phyloP scores from a whole-genome alignment of 169 alveolate genomes.

The Hepatocystis sp. region DNA sequence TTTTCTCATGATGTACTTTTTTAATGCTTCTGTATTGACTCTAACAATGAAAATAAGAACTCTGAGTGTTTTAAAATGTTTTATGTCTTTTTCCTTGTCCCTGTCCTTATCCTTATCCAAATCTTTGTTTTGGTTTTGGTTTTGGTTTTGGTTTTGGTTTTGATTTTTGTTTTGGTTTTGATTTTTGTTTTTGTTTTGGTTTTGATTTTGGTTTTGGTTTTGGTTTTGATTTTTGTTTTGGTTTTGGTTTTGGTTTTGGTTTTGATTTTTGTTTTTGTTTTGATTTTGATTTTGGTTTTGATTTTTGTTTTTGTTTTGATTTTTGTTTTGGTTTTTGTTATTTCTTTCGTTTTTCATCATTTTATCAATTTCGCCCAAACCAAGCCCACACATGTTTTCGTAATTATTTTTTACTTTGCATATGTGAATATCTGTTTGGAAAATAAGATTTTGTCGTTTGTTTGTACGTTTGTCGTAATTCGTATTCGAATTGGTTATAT shows the following conservation, averaged over 20 bases:
- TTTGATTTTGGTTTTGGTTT: no score
- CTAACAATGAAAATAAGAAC: constrained; percentile 49
- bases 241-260: no score
- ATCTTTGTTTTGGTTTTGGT: neutral
- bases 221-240: no score
- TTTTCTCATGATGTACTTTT: constrained; percentile 31
- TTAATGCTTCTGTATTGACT: constrained; percentile 39
- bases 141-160: neutral
- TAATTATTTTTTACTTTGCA: no score
- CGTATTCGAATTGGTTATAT: no score
- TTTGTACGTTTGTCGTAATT: no score
- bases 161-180: neutral
- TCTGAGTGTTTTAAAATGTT: constrained; percentile 11
- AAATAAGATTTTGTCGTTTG: constrained; percentile 9
- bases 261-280: constrained; percentile 9
- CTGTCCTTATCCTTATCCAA: neutral
- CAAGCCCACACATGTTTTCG: no score
- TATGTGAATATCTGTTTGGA: constrained; percentile 49
- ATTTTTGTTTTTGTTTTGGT: no score
- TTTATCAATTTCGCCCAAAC: no score
- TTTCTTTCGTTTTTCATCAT: no score
- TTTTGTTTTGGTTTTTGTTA: no score
- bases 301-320: no score
- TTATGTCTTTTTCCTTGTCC: neutral
- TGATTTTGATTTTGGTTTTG: neutral